Evolutionary conservation across 1,284 basidiomycete species (phyloP).

Genomic region (Ustilago trichophora): DNA sequence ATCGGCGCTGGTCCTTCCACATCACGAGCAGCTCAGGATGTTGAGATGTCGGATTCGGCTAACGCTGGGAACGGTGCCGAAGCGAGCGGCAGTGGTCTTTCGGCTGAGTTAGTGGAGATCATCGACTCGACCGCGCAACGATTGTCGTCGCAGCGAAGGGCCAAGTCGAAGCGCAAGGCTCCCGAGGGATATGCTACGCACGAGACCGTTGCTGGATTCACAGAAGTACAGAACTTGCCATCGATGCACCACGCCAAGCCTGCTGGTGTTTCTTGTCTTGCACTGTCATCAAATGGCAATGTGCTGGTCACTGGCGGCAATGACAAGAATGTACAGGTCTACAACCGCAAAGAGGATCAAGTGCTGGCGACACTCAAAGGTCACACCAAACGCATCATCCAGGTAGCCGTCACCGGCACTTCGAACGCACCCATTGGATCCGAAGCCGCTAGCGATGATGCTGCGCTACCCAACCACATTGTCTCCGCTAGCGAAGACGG

Average conservation of each 20-base stretch:
- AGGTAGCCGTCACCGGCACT: constrained; percentile 70
- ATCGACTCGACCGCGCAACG: constrained; percentile 82
- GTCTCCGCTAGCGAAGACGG: constrained; percentile 90
- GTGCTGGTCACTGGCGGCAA: constrained; percentile 92
- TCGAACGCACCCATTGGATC: constrained; percentile 77
- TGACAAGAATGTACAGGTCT: constrained; percentile 95
- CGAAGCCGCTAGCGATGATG: constrained; percentile 68
- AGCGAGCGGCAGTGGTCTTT: constrained; percentile 68
- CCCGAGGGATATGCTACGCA: constrained; percentile 80
- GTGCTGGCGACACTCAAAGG: constrained; percentile 91
- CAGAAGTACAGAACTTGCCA: constrained; percentile 79
- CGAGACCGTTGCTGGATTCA: constrained; percentile 76
- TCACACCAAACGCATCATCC: constrained; percentile 90
- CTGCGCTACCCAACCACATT: constrained; percentile 69
- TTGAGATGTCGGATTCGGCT: constrained; percentile 79
- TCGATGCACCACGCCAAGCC: constrained; percentile 93
- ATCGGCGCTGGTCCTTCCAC: constrained; percentile 47
- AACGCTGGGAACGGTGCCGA: constrained; percentile 69
- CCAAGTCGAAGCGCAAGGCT: constrained; percentile 79
- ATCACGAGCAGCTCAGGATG: constrained; percentile 70
- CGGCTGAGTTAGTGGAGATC: constrained; percentile 76
- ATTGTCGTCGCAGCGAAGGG: constrained; percentile 80
- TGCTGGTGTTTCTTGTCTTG: constrained; percentile 83
- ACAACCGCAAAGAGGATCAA: constrained; percentile 85
- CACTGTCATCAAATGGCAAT: constrained; percentile 75